Conservation (phyloP, 139 green algal species). For the Volvox africanus region DNA sequence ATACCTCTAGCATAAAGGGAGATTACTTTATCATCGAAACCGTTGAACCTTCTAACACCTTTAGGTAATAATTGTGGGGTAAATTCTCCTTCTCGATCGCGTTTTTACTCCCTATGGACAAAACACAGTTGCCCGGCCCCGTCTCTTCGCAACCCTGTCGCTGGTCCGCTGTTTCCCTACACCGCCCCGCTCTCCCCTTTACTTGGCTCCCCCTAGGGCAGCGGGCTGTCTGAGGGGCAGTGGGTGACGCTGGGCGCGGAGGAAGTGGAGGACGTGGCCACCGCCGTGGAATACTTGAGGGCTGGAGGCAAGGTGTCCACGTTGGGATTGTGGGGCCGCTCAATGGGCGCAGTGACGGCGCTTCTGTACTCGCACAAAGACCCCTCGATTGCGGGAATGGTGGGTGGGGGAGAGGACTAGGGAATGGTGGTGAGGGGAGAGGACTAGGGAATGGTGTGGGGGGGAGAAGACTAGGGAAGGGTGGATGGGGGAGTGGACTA, state of each 20-base stretch:
- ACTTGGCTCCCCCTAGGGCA: constrained; percentile 71
- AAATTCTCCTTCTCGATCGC: too few species aligned
- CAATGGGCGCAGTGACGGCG: constrained; percentile 95
- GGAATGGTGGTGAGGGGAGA: constrained; percentile 64
- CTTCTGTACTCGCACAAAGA: constrained; percentile 87
- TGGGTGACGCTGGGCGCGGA: constrained; percentile 92
- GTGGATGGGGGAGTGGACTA: too few species aligned
- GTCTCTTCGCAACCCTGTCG: too few species aligned
- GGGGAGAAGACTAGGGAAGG: too few species aligned
- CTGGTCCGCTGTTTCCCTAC: too few species aligned
- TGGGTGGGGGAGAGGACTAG: constrained; percentile 36
- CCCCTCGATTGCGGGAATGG: constrained; percentile 81
- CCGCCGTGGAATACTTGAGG: constrained; percentile 64
- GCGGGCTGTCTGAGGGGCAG: constrained; percentile 88
- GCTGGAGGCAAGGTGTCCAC: constrained; percentile 62
- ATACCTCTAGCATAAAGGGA: too few species aligned
- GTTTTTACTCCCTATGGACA: too few species aligned
- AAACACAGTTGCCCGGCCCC: too few species aligned
- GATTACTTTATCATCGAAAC: too few species aligned
- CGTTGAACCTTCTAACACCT: too few species aligned
- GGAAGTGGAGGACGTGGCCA: constrained; percentile 89
- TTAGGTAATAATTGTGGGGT: too few species aligned
- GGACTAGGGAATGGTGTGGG: constrained; percentile 62
- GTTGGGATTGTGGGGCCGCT: constrained; percentile 95
- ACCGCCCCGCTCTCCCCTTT: too few species aligned